A percentile compares a stretch with the other conserved stretches of the same genome.
These are phyloP conservation scores for Boletus vinaceobasis DNA, from an alignment of 768 basidiomycete species.

Conservation along the genomic window DNA sequence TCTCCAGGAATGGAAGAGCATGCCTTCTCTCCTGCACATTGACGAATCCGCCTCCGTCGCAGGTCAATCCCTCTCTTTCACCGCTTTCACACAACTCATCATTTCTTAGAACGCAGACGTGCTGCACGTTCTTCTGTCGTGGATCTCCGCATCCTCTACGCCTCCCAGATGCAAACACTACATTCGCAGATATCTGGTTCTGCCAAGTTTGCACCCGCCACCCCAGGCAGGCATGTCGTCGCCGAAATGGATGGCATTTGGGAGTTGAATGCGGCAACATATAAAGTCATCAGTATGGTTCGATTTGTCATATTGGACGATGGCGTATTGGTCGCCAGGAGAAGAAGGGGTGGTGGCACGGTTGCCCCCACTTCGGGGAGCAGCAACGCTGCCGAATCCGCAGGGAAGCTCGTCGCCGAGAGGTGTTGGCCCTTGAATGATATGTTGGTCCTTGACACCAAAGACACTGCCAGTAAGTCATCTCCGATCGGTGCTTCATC, in stretches of 20 bases:
- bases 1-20: slow-evolving; percentile 91
- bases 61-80: slow-evolving; percentile 31
- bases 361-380: slow-evolving; percentile 56
- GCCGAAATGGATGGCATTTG: slow-evolving; percentile 79
- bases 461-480: slow-evolving; percentile 83
- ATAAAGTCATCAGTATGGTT: slow-evolving; percentile 84
- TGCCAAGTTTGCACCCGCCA: slow-evolving; percentile 89
- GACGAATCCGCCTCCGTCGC: slow-evolving; percentile 73
- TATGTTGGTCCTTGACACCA: slow-evolving; percentile 93
- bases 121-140: slow-evolving; percentile 89
- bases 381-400: slow-evolving; percentile 51
- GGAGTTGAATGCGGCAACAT: slow-evolving; percentile 90
- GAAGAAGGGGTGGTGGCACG: slow-evolving; percentile 49
- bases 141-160: slow-evolving; percentile 91
- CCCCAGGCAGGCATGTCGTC: slow-evolving; percentile 88
- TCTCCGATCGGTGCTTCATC: neutral
- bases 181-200: slow-evolving; percentile 92
- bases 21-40: slow-evolving; percentile 90
- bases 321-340: slow-evolving; percentile 80
- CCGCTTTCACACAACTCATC: slow-evolving; percentile 21
- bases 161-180: slow-evolving; percentile 88
- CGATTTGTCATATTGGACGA: slow-evolving; percentile 92
- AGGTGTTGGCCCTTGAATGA: slow-evolving; percentile 91
- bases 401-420: slow-evolving; percentile 85
- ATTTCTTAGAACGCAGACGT: slow-evolving; percentile 45